These are phyloP conservation scores for Botrytis hyacinthi DNA, from an alignment of 2,329 filamentous ascomycete species.

Conservation along the genomic window DNA sequence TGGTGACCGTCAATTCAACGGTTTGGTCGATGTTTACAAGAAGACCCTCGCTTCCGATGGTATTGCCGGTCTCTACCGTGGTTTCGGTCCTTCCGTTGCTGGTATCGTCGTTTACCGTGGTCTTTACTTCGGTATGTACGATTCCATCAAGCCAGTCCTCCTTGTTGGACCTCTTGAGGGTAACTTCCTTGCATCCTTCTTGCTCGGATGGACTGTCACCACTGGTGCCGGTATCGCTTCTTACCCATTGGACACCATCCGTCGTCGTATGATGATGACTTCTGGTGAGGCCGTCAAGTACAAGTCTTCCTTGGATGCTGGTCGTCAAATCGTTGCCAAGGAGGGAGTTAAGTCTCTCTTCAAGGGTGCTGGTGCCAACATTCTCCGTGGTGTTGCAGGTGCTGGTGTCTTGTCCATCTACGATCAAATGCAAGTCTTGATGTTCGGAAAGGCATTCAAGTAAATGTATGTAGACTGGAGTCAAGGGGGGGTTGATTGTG, in stretches of 20 bases:
- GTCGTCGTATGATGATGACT: slow-evolving; percentile 99
- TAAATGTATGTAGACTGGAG: slow-evolving; percentile 39
- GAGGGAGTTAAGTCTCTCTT: slow-evolving; percentile 99
- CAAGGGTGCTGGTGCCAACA: slow-evolving; percentile 99
- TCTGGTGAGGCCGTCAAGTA: slow-evolving; percentile 98
- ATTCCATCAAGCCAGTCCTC: slow-evolving; percentile 99
- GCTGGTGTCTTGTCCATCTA: slow-evolving; percentile 99
- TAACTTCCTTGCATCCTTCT: slow-evolving; percentile 99
- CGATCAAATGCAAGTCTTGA: slow-evolving; percentile 97
- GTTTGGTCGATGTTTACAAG: slow-evolving; percentile 98
- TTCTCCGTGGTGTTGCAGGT: slow-evolving; percentile 99
- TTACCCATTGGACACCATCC: slow-evolving; percentile 99
- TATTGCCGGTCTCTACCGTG: slow-evolving; percentile 99
- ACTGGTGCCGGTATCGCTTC: slow-evolving; percentile 99
- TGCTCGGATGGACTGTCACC: slow-evolving; percentile 98
- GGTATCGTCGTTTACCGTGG: slow-evolving; percentile 99
- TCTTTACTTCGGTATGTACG: slow-evolving; percentile 99
- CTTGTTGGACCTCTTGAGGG: slow-evolving; percentile 87
- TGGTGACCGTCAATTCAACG: slow-evolving; percentile 99
- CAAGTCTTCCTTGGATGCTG: slow-evolving; percentile 93
- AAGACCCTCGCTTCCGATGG: slow-evolving; percentile 99
- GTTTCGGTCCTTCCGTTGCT: slow-evolving; percentile 98
- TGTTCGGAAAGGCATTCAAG: slow-evolving; percentile 99
- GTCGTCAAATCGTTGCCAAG: slow-evolving; percentile 92
- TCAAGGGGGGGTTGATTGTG: slow-evolving; percentile 1